phyloP scores from a whole-genome alignment of 352 stramenopile species.

The Phytophthora hibernalis region DNA sequence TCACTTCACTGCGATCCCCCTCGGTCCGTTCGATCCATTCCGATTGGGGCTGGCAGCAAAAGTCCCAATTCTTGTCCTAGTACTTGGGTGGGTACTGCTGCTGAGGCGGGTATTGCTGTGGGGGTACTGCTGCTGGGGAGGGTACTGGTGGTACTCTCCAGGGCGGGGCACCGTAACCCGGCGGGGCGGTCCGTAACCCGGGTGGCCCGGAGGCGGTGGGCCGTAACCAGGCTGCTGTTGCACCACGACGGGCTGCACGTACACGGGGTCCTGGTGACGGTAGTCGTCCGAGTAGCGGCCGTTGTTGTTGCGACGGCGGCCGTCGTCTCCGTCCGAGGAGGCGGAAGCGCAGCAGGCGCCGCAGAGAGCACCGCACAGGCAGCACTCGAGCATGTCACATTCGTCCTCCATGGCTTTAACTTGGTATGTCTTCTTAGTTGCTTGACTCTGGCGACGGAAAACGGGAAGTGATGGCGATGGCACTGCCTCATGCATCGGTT shows the following conservation, averaged over 20 bases:
- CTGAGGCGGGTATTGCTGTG: constrained; percentile 22
- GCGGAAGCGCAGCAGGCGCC: constrained; percentile 73
- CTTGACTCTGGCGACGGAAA: neutral
- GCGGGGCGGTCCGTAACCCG: constrained; percentile 39
- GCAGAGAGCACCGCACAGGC: constrained; percentile 76
- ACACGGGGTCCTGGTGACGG: constrained; percentile 57
- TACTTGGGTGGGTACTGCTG: constrained; percentile 27
- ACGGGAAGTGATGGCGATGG: neutral
- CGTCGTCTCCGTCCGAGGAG: constrained; percentile 38
- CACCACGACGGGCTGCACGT: constrained; percentile 81
- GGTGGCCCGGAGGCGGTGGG: constrained; percentile 36
- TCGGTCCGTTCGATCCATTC: constrained; percentile 43
- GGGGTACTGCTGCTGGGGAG: constrained; percentile 24
- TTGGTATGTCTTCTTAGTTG: neutral
- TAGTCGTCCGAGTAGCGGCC: constrained; percentile 47
- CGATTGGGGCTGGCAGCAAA: constrained; percentile 10
- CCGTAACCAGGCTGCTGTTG: constrained; percentile 45
- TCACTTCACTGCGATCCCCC: constrained; percentile 17
- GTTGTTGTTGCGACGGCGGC: constrained; percentile 46
- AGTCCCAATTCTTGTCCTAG: constrained; percentile 1
- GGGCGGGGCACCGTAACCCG: constrained; percentile 50
- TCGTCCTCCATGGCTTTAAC: constrained; percentile 58
- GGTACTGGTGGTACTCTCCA: constrained; percentile 60
- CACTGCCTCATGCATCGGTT: neutral
- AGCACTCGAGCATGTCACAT: constrained; percentile 84